Evolutionary conservation across 768 basidiomycete species (phyloP), one percentile per base, ranked within the genome.

Genomic region (Termitomyces eurrhizus): DNA sequence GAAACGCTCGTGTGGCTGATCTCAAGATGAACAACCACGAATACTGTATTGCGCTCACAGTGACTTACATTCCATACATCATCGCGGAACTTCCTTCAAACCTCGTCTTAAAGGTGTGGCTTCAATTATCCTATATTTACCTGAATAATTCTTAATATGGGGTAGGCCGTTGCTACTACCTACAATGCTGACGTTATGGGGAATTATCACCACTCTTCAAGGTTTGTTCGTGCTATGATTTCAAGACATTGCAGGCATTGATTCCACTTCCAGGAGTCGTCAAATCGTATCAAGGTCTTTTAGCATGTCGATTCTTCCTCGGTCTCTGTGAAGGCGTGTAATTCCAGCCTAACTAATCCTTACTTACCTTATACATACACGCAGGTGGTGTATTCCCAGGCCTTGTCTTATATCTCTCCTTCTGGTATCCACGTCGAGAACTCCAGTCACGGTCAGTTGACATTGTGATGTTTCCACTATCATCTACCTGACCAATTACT

Each of bases 111-210:
- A 55, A 55, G 29, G 53, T 54, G 11, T n/a, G 7, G 7, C 29
- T 42, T 42, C 41, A 3, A 8, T 44, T 33, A 8, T 14, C 12
- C 18, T n/a, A 5, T 33, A 6, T 16, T 0, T 18, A 21, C 21
- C 7, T 6, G 18, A n/a, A 21, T 53, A 21, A 1, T 21, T 52
- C 1, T 33, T 4, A 16, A 44, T 18, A 9, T 33, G 7, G 7
- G 4, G 2, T 33, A 55, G 53, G 53, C 53, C 33, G 53, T 55
- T 11, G 53, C 29, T 57, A 18, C 16, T 57, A 13, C 88, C 89
- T 0, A 70, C 81, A 1, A 83, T 89, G 80, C 71, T 89, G 52
- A 78, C 81, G 0, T 65, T 83, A 1, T 91, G 89, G 88, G 89
- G 89, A n/a, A 51, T 88, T n/a, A 79, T 85, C 14, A 78, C 81